Base-by-base conservation (phyloP, 352 stramenopile genomes). In the Globisporangium viniferum region DNA sequence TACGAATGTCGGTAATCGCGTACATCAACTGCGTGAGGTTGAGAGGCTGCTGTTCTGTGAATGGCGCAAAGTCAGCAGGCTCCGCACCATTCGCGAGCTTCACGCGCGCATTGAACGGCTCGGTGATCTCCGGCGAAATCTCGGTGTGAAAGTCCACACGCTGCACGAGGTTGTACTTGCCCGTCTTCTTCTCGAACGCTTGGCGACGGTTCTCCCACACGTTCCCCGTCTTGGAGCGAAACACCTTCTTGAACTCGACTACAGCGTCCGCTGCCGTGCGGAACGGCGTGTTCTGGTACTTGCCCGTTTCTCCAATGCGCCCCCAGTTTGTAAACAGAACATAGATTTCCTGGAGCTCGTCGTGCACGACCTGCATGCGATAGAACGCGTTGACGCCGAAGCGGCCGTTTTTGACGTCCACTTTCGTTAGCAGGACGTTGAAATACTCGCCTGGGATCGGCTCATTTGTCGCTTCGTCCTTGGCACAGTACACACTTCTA, bases 321-420 rank as follows among this genome's bases (percentile, higher is more conserved):
- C 84, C 84, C 84, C 84, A 92, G 66, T 95, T 94, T 5, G 82
- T 89, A 63, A 92, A 91, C 31, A 92, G 72, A 2, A 92, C 73
- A 64, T 79, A 91, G 8, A 91, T 79, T 14, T 76, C 75, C 66
- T 91, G 84, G 27, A 90, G 76, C 44, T 81, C 61, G 44, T 93
- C 81, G 27, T 82, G 74, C 8, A 90, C 82, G 12, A 93, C 64
- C 64, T 93, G 84, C 63, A 89, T 74, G 0, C 75, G 72, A 56
- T 93, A 93, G 35, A 93, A 93, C 3, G 90, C 84, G 44, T 93
- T 93, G 22, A 90, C 59, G 5, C 84, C 84, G 41, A 88, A 86
- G 8, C 76, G 78, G 0, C 82, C 82, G n/a, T 89, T 86, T 64
- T 84, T 83, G 6, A 91, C 79, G 46, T 92, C 82, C 29, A 91